Base-by-base conservation (phyloP, 805 yeast genomes). In the Lipomyces sp. region DNA sequence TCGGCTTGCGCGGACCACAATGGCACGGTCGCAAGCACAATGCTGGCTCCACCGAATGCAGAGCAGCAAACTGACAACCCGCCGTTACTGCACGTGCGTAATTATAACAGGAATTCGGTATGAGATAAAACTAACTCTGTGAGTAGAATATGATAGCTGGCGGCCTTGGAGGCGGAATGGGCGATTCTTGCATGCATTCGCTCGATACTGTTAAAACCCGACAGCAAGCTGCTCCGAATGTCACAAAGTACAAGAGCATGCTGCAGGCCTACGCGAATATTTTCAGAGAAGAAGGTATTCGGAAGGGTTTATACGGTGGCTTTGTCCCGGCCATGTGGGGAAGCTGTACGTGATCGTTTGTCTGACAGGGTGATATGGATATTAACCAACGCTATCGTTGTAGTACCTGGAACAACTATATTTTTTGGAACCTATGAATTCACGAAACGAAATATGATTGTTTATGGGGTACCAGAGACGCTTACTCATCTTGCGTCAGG, bases 201-300 rank as follows among this genome's bases (percentile, higher is more conserved):
- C 79, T 95, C 45, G 99, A 95, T 75, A 95, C 99, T 0, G 97
- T 95, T 39, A 95, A 95, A 76, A 95, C 99, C 1, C 83, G 99
- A 69, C 99, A 95, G 77, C 99, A 95, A 76, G 98, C 97, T n/a
- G 90, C 96, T 3, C 87, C 90, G 30, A 80, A 82, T 70, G 83
- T 83, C 29, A 70, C 80, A 5, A 89, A 90, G 76, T 94, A 94
- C 77, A 83, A 80, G 66, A 87, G 84, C 73, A 92, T 92, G 88
- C 73, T 88, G 7, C 84, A 86, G 10, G 97, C 98, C 0, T 92
- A 90, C 73, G 69, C 78, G 34, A 88, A 94, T 0, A 89, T 95
- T n/a, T 78, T 89, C 59, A 75, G 82, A 53, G 90, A 94, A 73
- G 99, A 95, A 80, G 99, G 99, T 0, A 71, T 95, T 7, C 77